A percentile compares a stretch with the other conserved stretches of the same genome.
phyloP scores from a whole-genome alignment of 768 basidiomycete genomes.

The Rhizopogon roseolus region DNA sequence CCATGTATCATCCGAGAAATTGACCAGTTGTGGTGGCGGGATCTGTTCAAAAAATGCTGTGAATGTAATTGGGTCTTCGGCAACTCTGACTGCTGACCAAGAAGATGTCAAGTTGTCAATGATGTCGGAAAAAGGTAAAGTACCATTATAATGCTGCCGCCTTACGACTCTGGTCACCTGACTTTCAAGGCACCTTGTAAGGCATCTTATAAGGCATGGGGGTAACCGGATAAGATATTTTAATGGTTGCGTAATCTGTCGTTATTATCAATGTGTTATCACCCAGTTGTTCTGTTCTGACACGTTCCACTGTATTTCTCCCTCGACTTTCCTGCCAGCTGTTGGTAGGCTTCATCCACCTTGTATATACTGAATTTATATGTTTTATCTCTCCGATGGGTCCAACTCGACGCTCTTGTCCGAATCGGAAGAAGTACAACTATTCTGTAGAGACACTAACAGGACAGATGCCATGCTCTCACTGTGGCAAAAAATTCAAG shows the following conservation, averaged over 20 bases:
- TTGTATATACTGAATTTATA: background rate
- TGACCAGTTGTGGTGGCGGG: conserved; percentile 70
- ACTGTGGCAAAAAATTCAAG: background rate
- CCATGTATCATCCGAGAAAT: too few relatives aligned
- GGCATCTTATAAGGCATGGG: background rate
- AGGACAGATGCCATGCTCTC: background rate
- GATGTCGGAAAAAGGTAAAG: background rate
- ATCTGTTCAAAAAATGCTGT: too few relatives aligned
- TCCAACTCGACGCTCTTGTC: background rate
- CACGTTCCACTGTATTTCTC: background rate
- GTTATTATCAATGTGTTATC: too few relatives aligned
- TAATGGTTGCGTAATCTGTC: too few relatives aligned
- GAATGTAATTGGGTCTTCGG: too few relatives aligned
- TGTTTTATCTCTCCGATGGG: background rate
- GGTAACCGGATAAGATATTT: too few relatives aligned
- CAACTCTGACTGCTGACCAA: too few relatives aligned
- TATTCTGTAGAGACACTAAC: background rate
- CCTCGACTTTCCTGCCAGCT: background rate
- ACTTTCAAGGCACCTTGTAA: background rate
- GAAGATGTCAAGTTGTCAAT: too few relatives aligned
- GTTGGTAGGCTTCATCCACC: background rate
- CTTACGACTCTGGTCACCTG: background rate
- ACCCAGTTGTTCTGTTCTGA: too few relatives aligned
- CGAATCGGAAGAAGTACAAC: background rate
- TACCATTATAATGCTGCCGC: background rate